Base-by-base conservation (phyloP, 805 yeast genomes). In the Teunomyces barrocoloradensis region DNA sequence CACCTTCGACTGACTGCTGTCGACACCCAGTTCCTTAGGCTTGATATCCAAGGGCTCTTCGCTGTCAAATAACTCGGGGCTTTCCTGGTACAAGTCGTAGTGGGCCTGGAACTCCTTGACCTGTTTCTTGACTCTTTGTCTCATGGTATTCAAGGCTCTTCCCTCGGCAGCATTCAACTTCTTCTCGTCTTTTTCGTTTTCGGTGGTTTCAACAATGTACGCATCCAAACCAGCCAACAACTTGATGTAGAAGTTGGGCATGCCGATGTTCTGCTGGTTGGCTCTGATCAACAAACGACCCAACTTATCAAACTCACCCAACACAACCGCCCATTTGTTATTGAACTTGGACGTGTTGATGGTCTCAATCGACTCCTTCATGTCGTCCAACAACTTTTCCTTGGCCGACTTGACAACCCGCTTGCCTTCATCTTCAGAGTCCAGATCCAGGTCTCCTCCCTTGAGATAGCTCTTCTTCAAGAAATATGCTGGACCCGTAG, bases 381-480 rank as follows among this genome's bases (percentile, higher is more conserved):
- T 79, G 66, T 94, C 99, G 63, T 90, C 97, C 57, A 90, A 66
- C 51, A 90, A 77, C 74, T 92, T 94, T 55, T 91, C 98, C 71
- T 86, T 89, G 45, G 97, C 96, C 49, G 94, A 84, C 73, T 89
- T 91, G 57, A 92, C 96, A 36, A 90, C 89, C 56, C 85, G 87
- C 65, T 82, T 85, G 61, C 84, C 87, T 49, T 85, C 92, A 50
- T 80, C 86, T 48, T 81, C 88, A 45, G 66, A 63, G 47, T 77
- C 81, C 45, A 71, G 60, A 53, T 74, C 81, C 28, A 69, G 61
- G 53, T 65, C 74, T 43, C 57, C 63, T 49, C 68, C 75, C 57
- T 78, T 78, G 50, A 73, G 59, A 56, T 74, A 75, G 46, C 71
- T 67, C 51, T 71, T 75, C 64, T 80, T 80, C 57, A 80, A 69